Conservation (phyloP, 2,329 filamentous ascomycete species). For the Ophiostoma tasmaniense region DNA sequence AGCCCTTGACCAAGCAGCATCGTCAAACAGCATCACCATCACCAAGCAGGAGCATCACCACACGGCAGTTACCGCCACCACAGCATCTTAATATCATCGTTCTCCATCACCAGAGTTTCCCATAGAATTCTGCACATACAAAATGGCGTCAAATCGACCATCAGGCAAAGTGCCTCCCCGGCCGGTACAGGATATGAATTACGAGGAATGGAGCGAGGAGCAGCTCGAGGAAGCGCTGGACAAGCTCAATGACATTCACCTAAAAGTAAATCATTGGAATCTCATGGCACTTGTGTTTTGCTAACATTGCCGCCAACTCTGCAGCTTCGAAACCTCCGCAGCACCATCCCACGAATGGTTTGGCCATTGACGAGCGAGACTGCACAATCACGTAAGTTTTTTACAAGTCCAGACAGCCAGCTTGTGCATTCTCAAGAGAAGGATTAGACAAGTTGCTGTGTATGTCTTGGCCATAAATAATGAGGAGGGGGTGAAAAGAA, state of each 20-base stretch:
- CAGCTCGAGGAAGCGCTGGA: constrained; percentile 42
- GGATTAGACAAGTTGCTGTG: too few relatives aligned
- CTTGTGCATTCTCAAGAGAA: too few relatives aligned
- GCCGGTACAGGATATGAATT: constrained; percentile 10
- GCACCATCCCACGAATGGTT: constrained; percentile 42
- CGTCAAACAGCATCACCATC: not conserved
- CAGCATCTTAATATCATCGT: not conserved
- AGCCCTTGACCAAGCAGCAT: not conserved
- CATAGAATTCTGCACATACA: not conserved
- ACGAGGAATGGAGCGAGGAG: constrained; percentile 39
- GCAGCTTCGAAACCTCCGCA: constrained; percentile 40
- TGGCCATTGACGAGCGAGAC: constrained; percentile 42
- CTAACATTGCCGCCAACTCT: not conserved
- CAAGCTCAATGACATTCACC: constrained; percentile 45
- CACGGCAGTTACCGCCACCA: not conserved
- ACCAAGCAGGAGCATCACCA: not conserved
- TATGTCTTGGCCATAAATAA: too few relatives aligned
- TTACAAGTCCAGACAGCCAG: too few relatives aligned
- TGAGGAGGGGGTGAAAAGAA: too few relatives aligned
- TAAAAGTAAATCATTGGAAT: constrained; percentile 35
- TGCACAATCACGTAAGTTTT: constrained; percentile 41
- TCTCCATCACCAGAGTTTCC: not conserved
- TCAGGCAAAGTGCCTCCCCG: constrained; percentile 4
- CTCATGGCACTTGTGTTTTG: not conserved
- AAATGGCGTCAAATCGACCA: constrained; percentile 17